Evolutionary conservation across 192 early-diverging fungal species (phyloP), one percentile per base, ranked within the genome.

Genomic region (Powellomyces hirtus): DNA sequence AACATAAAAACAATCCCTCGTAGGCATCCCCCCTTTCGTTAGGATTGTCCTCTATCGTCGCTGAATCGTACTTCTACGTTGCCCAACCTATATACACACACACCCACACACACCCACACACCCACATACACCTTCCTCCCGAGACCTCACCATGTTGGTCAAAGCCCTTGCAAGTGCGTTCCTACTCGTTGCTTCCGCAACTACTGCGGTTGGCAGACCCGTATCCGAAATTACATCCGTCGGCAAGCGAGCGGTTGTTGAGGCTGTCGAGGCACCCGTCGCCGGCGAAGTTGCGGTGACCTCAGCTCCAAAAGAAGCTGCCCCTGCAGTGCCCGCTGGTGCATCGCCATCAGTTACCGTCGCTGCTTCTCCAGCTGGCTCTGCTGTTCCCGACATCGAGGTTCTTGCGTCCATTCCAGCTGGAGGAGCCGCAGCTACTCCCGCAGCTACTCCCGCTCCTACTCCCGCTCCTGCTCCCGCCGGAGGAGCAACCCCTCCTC

Each of bases 181-280:
- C 35, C 34, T 60, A 2, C 59, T 60, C 7, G 59, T 37, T 16
- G 33, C 59, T 20, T 60, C 59, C 11, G 59, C 59, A 33, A 20
- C 59, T 16, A 3, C 16, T 6, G 35, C 29, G 36, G 5, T 29
- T n/a, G 36, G 11, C 16, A 18, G 59, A 36, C 59, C 24, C 51
- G 26, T 53, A n/a, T n/a, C n/a, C n/a, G n/a, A n/a, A n/a, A n/a
- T n/a, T n/a, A n/a, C n/a, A n/a, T n/a, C n/a, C n/a, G n/a, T n/a
- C n/a, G n/a, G n/a, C n/a, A n/a, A n/a, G n/a, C n/a, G n/a, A n/a
- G n/a, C n/a, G n/a, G n/a, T n/a, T n/a, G n/a, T n/a, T n/a, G n/a
- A n/a, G n/a, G n/a, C 53, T 33, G 31, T 56, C 27, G 53, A 22
- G 53, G 29, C 18, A 4, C 53, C 31, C 27, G 53, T 18, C 18